Evolutionary conservation across 2,329 filamentous ascomycete genomes (phyloP).

Genomic region (Moelleriella libera): DNA sequence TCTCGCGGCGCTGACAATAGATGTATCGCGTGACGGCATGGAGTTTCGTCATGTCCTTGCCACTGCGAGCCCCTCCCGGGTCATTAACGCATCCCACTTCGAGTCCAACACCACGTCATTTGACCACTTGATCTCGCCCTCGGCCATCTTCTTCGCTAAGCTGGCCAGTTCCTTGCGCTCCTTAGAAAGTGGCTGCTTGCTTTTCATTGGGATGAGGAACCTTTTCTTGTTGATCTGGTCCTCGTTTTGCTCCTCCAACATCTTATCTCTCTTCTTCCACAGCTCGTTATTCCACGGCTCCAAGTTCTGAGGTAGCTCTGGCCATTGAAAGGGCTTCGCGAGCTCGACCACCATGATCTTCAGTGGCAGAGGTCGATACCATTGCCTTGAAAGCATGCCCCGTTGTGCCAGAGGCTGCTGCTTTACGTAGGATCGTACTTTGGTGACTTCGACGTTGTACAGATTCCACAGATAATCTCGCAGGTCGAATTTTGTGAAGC

Average conservation of each 20-base stretch:
- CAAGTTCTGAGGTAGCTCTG: conserved; percentile 49
- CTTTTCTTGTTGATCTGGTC: conserved; percentile 17
- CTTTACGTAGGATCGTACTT: conserved; percentile 67
- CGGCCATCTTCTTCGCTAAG: conserved; percentile 48
- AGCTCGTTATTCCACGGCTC: conserved; percentile 50
- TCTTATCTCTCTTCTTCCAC: conserved; percentile 36
- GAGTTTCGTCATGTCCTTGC: conserved; percentile 8
- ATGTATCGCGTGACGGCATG: neutral
- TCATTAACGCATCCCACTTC: conserved; percentile 26
- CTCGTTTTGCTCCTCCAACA: conserved; percentile 25
- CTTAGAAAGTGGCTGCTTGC: conserved; percentile 25
- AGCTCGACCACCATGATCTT: conserved; percentile 97
- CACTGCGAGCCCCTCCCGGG: conserved; percentile 8
- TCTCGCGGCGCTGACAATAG: neutral
- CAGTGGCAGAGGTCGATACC: conserved; percentile 55
- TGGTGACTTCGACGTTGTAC: conserved; percentile 61
- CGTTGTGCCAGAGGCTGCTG: conserved; percentile 42
- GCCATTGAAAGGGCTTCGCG: conserved; percentile 78
- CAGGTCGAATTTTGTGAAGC: conserved; percentile 91
- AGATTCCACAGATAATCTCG: conserved; percentile 85
- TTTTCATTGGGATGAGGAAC: conserved; percentile 22
- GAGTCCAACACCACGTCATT: conserved; percentile 30
- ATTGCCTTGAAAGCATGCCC: conserved; percentile 33
- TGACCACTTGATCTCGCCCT: conserved; percentile 47
- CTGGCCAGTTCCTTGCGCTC: conserved; percentile 38